Evolutionary conservation across 2,329 filamentous ascomycete genomes (phyloP).

Genomic region (Cephalotrichum gorgonifer): DNA sequence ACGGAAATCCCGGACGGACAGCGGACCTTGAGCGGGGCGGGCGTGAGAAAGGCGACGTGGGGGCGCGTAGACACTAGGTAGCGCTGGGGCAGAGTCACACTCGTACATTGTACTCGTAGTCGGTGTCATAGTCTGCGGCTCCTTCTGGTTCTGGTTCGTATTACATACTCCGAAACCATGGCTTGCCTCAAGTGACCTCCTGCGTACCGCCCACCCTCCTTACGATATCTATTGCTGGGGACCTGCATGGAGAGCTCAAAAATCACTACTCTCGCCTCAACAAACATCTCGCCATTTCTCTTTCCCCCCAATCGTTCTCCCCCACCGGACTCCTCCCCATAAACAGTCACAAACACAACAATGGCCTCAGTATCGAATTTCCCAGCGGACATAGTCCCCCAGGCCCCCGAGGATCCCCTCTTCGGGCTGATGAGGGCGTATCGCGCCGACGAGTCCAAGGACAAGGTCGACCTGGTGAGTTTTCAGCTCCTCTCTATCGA

Average conservation of each 20-base stretch:
- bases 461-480: slow-evolving; percentile 86
- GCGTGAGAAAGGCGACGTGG: too few relatives aligned
- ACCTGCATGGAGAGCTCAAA: too few relatives aligned
- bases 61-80: too few relatives aligned
- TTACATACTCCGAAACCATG: too few relatives aligned
- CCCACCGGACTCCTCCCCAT: background rate
- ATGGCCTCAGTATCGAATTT: slow-evolving; percentile 41
- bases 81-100: too few relatives aligned
- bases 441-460: slow-evolving; percentile 61
- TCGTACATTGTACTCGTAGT: too few relatives aligned
- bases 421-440: slow-evolving; percentile 89
- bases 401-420: slow-evolving; percentile 88
- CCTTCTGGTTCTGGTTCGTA: too few relatives aligned
- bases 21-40: background rate
- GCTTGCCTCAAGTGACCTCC: background rate
- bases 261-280: too few relatives aligned
- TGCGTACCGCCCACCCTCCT: background rate
- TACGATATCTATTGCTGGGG: background rate
- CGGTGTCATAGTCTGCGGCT: too few relatives aligned
- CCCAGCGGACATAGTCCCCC: slow-evolving; percentile 65
- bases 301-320: background rate
- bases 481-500: background rate
- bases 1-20: background rate
- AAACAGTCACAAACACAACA: background rate
- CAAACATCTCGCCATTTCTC: background rate